Evolutionary conservation across 148 eudicot species (phyloP).

Genomic region (Selenicereus undatus): DNA sequence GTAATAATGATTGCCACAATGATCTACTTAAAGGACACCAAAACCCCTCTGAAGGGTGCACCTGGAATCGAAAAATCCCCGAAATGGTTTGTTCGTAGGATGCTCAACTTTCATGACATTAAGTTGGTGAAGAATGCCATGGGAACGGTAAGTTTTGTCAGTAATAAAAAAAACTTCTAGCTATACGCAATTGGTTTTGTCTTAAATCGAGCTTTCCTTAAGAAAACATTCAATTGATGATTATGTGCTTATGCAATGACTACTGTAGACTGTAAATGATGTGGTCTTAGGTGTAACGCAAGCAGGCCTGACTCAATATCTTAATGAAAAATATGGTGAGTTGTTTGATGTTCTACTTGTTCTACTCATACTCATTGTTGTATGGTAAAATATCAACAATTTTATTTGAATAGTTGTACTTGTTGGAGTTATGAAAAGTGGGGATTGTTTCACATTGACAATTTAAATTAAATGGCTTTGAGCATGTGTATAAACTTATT

Average conservation of each 20-base stretch:
- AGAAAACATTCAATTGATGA: neutral
- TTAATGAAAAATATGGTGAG: slow-evolving; percentile 52
- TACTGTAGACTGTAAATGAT: slow-evolving; percentile 57
- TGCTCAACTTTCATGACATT: slow-evolving; percentile 45
- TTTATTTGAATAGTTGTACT: too few species aligned
- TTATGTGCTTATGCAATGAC: neutral
- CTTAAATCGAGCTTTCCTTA: neutral
- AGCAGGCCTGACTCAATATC: slow-evolving; percentile 60
- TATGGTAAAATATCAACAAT: too few species aligned
- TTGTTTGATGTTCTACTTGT: neutral
- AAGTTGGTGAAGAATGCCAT: slow-evolving; percentile 55
- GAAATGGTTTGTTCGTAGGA: slow-evolving; percentile 40
- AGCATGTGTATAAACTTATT: too few species aligned
- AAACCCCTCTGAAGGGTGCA: slow-evolving; percentile 33
- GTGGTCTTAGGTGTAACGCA: slow-evolving; percentile 62
- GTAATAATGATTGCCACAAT: slow-evolving; percentile 28
- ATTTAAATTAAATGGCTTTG: too few species aligned
- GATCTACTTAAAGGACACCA: slow-evolving; percentile 42
- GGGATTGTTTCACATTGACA: too few species aligned
- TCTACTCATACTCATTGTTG: neutral
- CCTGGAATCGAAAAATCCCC: neutral
- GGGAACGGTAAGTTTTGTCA: slow-evolving; percentile 34
- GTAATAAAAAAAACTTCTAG: too few species aligned
- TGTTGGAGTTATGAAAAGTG: too few species aligned
- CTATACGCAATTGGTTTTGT: neutral